A percentile compares a stretch with the other conserved stretches of the same genome.
These are phyloP conservation scores for Exophiala calicioides DNA, from an alignment of 2,329 filamentous ascomycete species.

Conservation along the genomic window DNA sequence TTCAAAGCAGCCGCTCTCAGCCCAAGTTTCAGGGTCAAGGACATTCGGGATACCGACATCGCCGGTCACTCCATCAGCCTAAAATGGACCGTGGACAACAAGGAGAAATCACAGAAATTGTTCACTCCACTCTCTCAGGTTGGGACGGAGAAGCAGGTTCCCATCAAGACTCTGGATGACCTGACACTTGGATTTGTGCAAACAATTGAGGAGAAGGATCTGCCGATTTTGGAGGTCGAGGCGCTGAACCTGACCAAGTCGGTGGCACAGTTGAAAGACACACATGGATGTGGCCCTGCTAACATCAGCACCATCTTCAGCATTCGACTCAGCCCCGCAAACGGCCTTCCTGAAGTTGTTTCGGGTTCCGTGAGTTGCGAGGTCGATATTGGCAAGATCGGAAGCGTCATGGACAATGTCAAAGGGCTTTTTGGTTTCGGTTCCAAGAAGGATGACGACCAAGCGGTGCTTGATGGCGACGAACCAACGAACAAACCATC, in stretches of 20 bases:
- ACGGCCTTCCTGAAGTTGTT: slow-evolving; percentile 77
- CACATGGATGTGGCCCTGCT: slow-evolving; percentile 72
- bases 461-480: slow-evolving; percentile 67
- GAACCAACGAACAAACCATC: slow-evolving; percentile 44
- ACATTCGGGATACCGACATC: slow-evolving; percentile 81
- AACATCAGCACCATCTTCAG: slow-evolving; percentile 80
- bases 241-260: slow-evolving; percentile 86
- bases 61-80: slow-evolving; percentile 73
- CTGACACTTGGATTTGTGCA: slow-evolving; percentile 81
- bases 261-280: slow-evolving; percentile 74
- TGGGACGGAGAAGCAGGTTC: slow-evolving; percentile 78
- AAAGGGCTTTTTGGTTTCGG: slow-evolving; percentile 97
- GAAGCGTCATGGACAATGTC: slow-evolving; percentile 84
- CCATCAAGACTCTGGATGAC: slow-evolving; percentile 79
- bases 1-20: slow-evolving; percentile 92
- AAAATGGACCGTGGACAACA: slow-evolving; percentile 71
- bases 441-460: slow-evolving; percentile 76
- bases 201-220: slow-evolving; percentile 59
- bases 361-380: slow-evolving; percentile 83
- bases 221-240: slow-evolving; percentile 64
- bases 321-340: slow-evolving; percentile 68
- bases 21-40: slow-evolving; percentile 96
- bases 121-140: slow-evolving; percentile 77
- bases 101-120: slow-evolving; percentile 75
- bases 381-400: slow-evolving; percentile 71